Evolutionary conservation across 2,329 filamentous ascomycete genomes (phyloP).

Genomic region (Chaetomium strumarium): DNA sequence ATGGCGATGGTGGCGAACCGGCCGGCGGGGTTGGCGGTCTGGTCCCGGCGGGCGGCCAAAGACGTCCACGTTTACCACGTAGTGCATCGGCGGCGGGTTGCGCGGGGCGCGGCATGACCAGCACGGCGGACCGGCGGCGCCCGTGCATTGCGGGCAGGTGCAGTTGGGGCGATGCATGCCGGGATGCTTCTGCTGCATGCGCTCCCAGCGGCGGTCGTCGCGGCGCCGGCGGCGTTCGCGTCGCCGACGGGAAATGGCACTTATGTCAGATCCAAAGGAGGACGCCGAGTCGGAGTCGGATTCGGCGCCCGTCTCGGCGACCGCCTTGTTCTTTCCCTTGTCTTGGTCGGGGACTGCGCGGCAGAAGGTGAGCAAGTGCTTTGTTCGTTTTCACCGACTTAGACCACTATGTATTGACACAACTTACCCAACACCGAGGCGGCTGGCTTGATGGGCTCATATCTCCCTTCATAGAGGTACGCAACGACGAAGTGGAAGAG

Average conservation of each 20-base stretch:
- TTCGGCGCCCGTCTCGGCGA: constrained; percentile 26
- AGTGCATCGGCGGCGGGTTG: constrained; percentile 24
- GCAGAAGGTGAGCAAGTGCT: not conserved
- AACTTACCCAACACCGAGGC: constrained; percentile 35
- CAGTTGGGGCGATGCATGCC: constrained; percentile 41
- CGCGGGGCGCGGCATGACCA: constrained; percentile 38
- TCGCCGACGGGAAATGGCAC: constrained; percentile 31
- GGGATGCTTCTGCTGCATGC: constrained; percentile 38
- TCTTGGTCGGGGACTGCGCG: constrained; percentile 30
- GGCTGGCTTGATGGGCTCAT: constrained; percentile 40
- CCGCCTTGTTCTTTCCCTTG: constrained; percentile 38
- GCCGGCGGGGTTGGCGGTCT: constrained; percentile 9
- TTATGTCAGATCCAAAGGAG: constrained; percentile 33
- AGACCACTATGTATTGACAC: not conserved
- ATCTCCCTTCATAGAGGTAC: constrained; percentile 45
- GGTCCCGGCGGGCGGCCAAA: not conserved
- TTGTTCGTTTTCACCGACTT: not conserved
- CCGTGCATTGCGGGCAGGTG: constrained; percentile 37
- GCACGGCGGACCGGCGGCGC: constrained; percentile 32
- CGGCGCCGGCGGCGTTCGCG: constrained; percentile 32
- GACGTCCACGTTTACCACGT: constrained; percentile 1
- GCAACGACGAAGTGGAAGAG: constrained; percentile 47
- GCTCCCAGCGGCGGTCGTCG: constrained; percentile 33
- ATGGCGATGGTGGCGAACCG: constrained; percentile 18
- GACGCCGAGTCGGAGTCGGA: constrained; percentile 32